A percentile compares a stretch with the other conserved stretches of the same genome.
Conservation (phyloP, 768 basidiomycete species). For the Hemileccinum impolitum region DNA sequence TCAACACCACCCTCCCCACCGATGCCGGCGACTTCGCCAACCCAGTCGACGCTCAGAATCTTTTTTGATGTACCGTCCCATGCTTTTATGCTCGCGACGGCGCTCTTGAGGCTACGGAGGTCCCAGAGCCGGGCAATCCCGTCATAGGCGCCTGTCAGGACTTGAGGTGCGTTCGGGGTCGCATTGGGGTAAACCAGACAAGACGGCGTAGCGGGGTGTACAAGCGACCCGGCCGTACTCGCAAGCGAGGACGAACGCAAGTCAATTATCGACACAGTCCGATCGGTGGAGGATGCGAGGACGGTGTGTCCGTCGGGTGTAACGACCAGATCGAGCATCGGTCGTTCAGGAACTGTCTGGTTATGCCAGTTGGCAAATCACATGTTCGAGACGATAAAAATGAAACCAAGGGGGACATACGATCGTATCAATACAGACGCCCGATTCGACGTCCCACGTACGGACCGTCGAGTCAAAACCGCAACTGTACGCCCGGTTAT, state of each 20-base stretch:
- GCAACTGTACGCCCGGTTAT: constrained; percentile 60
- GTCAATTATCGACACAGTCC: constrained; percentile 70
- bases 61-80: constrained; percentile 53
- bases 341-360: constrained; percentile 68
- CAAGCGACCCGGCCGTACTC: constrained; percentile 41
- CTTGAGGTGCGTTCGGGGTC: constrained; percentile 37
- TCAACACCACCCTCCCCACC: constrained; percentile 66
- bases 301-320: constrained; percentile 41
- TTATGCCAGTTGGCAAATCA: not conserved
- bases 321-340: constrained; percentile 63
- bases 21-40: constrained; percentile 49
- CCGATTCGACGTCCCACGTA: constrained; percentile 81
- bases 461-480: constrained; percentile 91
- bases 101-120: constrained; percentile 60
- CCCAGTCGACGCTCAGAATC: constrained; percentile 60
- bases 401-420: constrained; percentile 33
- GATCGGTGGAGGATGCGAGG: constrained; percentile 69
- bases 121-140: constrained; percentile 80
- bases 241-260: constrained; percentile 44
- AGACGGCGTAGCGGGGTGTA: constrained; percentile 66
- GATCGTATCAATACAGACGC: constrained; percentile 66
- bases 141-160: constrained; percentile 74
- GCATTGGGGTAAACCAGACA: constrained; percentile 41
- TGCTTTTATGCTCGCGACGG: constrained; percentile 60
- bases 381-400: not conserved